Base-by-base conservation (phyloP, 257 asterid species). In the Nicotiana sylvestris region DNA sequence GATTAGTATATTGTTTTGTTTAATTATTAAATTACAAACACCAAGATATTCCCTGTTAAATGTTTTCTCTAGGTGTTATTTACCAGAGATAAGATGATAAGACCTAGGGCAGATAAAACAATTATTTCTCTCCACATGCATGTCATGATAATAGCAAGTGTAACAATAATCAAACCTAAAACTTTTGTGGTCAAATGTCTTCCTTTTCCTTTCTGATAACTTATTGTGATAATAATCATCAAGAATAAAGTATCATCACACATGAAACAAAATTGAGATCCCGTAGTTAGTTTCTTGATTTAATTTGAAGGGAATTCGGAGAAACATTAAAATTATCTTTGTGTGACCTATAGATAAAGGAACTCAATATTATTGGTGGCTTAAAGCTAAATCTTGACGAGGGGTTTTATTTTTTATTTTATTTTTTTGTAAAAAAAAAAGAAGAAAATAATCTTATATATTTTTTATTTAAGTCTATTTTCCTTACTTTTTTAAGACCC, bases 61-160 rank as follows among this genome's bases (percentile, higher is more conserved):
- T 53, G 82, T 60, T 67, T 67, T 85, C 90, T 87, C 90, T 85
- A 81, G 88, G 90, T 85, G 17, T 87, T 87, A 82, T 80, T 87
- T 80, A 82, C 61, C 85, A 87, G 85, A 66, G 80, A 80, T 74
- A 74, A 76, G 80, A 51, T 65, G 70, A 65, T 49, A 51, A 27
- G 64, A 76, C 53, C 39, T 83, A 17, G 89, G 89, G 87, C 51
- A 74, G 53, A 78, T 32, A 64, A 82, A 84, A 77, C 82, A 66
- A 82, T 11, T 30, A n/a, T 66, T 80, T 57, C 78, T 25, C 51
- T 57, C 78, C 82, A 79, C 43, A 67, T 82, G 84, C 35, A 61
- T 80, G 70, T 46, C 30, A 43, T 77, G 49, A 78, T 67, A 39
- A 35, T 39, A 46, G 53, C 82, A 60, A 65, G 79, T 76, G 35